Base-by-base conservation (phyloP, 73 alveolate genomes). In the Uronychia binucleata region DNA sequence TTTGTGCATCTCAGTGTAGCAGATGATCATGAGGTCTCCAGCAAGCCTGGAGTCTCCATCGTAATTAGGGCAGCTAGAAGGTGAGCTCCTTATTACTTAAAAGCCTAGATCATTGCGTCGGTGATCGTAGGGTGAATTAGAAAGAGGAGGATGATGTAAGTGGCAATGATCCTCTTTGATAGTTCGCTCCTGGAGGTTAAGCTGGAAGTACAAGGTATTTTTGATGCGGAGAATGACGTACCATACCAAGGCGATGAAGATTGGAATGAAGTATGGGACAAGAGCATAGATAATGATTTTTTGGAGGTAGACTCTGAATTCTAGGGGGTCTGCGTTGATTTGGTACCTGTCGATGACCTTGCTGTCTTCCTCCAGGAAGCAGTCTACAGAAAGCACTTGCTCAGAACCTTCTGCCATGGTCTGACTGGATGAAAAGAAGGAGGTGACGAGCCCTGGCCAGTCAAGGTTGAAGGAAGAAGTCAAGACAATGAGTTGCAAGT, bases 391-490 rank as follows among this genome's bases (percentile, higher is more conserved):
- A 0, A 67, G 34, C 25, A 77, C 33, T 31, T 77, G 83, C 76
- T 58, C 86, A 30, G 78, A 77, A 31, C 33, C 75, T 26, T 57
- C 79, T 1, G 87, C 87, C 8, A 80, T 58, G 26, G 87, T 58
- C 58, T 80, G 32, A 19, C 74, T 57, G 11, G 79, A 25, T 28
- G n/a, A 30, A 30, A 80, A 80, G 8, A 80, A 57, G 14, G 26
- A 59, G 1, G 14, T 8, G 11, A 82, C 89, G 1, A 25, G 25
- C 1, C 31, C 34, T 29, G 89, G 89, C 89, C 89, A 82, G 1
- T 59, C 76, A 1, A 82, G 8, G 75, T 82, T 34, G 58, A 82
- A 82, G 27, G 89, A 60, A 19, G 89, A 28, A 28, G 89, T 82
- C 30, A 82, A 35, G 1, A 76, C 57, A 1, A 59, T 28, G 31